Conservation (phyloP, 2,329 filamentous ascomycete species). For the Arthrocladium fulminans region DNA sequence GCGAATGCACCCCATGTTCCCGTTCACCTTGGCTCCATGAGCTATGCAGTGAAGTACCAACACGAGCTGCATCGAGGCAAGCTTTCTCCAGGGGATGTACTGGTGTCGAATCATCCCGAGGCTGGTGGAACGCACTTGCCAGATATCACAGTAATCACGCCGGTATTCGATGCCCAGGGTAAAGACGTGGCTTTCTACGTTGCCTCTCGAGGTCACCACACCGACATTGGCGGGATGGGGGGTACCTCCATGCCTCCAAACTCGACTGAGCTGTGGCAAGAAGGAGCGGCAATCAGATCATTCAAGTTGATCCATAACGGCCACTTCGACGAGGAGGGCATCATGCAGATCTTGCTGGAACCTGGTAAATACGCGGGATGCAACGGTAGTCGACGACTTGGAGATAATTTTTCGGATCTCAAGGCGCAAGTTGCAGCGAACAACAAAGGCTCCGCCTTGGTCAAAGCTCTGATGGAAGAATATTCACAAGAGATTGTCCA, state of each 20-base stretch:
- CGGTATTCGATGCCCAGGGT: conserved; percentile 57
- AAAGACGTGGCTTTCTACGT: conserved; percentile 74
- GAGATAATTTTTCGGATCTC: conserved; percentile 76
- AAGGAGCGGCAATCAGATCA: conserved; percentile 56
- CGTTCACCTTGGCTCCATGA: conserved; percentile 71
- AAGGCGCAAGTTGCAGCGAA: conserved; percentile 83
- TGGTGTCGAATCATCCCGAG: conserved; percentile 77
- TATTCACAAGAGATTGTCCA: conserved; percentile 70
- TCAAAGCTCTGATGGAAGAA: conserved; percentile 65
- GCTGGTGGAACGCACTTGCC: conserved; percentile 76
- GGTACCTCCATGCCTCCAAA: conserved; percentile 79
- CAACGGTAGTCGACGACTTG: conserved; percentile 66
- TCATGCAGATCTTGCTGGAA: conserved; percentile 60
- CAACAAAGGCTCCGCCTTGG: conserved; percentile 72
- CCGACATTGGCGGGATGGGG: conserved; percentile 74
- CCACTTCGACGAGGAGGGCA: conserved; percentile 66
- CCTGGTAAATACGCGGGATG: conserved; percentile 68
- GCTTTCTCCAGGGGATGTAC: conserved; percentile 67
- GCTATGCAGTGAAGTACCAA: conserved; percentile 65
- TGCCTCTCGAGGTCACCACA: conserved; percentile 70
- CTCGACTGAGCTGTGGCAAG: conserved; percentile 55
- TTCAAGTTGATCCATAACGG: conserved; percentile 44
- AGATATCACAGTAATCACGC: conserved; percentile 74
- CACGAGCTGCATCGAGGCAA: conserved; percentile 71
- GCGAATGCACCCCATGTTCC: conserved; percentile 71